Base-by-base conservation (phyloP, 805 yeast genomes). In the Barnettozyma californica region DNA sequence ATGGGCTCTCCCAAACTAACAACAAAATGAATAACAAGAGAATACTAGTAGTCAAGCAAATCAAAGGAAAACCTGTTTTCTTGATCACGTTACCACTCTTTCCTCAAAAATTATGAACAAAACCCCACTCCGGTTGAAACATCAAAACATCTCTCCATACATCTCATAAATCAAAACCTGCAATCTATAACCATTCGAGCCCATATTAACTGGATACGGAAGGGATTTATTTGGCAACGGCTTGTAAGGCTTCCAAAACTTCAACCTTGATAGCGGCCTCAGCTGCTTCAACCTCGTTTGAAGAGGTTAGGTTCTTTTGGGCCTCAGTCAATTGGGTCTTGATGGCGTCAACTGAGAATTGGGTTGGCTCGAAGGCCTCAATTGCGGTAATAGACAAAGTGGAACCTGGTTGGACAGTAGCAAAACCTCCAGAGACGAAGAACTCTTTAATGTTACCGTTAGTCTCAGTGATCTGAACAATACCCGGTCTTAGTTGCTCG, bases 391-490 rank as follows among this genome's bases (percentile, higher is more conserved):
- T 84, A 66, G 87, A 82, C 68, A 94, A 78, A 61, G 84, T 78
- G 59, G 96, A 90, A 65, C 88, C 95, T 72, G 97, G 97, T 69
- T 87, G 91, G 57, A 94, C 95, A 50, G 96, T 81, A 52, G 97
- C 98, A 64, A 92, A 87, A 60, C 99, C 99, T 58, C 98, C 98
- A 54, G 95, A 81, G 58, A 92, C 90, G 62, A 92, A 94, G 77
- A 71, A 92, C 71, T 87, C 88, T 71, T 80, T 76, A 67, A 80
- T 74, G 56, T 85, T 70, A 62, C 86, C 86, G 52, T 78, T 76
- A 48, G 85, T 70, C 70, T 88, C 92, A 58, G 88, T 84, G 66
- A 94, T 82, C 71, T 91, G 97, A 63, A 94, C 85, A 53, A 94
- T 78, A 71, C 99, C 99, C 61, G 99, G 96, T 66, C 83, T 80